Conservation (phyloP, 176 grass and related monocot species). For the Aegilops speltoides region DNA sequence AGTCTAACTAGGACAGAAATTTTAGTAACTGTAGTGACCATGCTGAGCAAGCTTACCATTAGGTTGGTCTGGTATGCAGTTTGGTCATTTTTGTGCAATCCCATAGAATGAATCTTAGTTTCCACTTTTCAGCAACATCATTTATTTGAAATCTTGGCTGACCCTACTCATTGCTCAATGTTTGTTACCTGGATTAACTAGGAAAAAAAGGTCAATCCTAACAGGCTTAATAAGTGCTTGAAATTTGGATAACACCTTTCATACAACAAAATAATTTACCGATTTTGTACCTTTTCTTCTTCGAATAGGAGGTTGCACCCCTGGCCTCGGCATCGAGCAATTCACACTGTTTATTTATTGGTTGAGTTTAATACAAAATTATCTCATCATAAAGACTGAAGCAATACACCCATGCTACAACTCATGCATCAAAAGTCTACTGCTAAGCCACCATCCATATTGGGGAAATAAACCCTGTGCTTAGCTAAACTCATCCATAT, state of each 20-base stretch:
- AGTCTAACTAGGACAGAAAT: neutral
- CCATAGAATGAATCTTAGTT: neutral
- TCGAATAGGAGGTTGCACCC: too few relatives aligned
- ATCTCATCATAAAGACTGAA: too few relatives aligned
- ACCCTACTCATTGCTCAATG: neutral
- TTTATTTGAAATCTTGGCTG: neutral
- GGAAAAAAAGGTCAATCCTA: neutral
- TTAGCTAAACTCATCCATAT: too few relatives aligned
- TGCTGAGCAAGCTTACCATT: neutral
- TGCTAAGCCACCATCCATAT: too few relatives aligned
- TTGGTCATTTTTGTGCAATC: neutral
- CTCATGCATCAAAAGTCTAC: too few relatives aligned
- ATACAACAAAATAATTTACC: neutral
- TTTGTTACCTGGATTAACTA: conserved; percentile 13
- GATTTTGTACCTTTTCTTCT: too few relatives aligned
- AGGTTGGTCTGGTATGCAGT: neutral
- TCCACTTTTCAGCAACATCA: neutral
- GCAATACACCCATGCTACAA: too few relatives aligned
- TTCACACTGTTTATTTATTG: too few relatives aligned
- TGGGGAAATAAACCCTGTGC: too few relatives aligned
- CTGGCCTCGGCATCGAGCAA: too few relatives aligned
- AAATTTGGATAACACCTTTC: conserved; percentile 4
- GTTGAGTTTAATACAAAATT: too few relatives aligned
- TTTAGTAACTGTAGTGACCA: neutral
- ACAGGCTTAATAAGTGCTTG: neutral